Conservation (phyloP, 768 basidiomycete genomes). For the Agrocybe praecox region DNA sequence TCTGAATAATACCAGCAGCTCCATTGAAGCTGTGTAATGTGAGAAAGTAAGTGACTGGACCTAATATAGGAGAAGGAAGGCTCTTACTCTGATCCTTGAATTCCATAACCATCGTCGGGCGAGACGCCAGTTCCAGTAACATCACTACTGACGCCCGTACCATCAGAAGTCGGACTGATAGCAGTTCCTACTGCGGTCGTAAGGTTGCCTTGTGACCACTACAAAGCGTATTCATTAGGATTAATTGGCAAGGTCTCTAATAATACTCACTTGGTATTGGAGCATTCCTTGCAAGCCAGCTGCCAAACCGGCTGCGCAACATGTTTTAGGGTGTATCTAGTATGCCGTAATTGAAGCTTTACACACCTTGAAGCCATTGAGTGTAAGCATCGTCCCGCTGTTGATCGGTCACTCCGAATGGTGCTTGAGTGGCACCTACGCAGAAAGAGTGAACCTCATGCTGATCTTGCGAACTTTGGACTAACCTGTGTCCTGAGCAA, state of each 20-base stretch:
- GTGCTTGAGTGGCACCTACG: slow-evolving; percentile 20
- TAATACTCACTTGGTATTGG: slow-evolving; percentile 44
- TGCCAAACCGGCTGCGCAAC: slow-evolving; percentile 36
- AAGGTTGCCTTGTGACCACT: slow-evolving; percentile 61
- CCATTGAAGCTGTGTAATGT: slow-evolving; percentile 24
- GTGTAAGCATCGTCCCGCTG: slow-evolving; percentile 56
- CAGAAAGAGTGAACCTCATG: not conserved
- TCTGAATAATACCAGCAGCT: slow-evolving; percentile 31
- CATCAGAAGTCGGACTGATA: slow-evolving; percentile 34
- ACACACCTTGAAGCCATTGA: slow-evolving; percentile 53
- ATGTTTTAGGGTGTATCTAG: slow-evolving; percentile 3
- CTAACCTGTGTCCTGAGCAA: slow-evolving; percentile 29
- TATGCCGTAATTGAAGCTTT: not conserved
- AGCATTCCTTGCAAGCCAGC: slow-evolving; percentile 45
- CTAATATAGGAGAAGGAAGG: not conserved
- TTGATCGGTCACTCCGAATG: slow-evolving; percentile 53
- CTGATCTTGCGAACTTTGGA: not conserved
- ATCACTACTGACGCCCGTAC: slow-evolving; percentile 31
- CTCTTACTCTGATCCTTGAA: slow-evolving; percentile 40
- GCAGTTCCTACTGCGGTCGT: slow-evolving; percentile 48
- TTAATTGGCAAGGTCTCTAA: not conserved
- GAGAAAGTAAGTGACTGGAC: not conserved
- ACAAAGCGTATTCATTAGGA: slow-evolving; percentile 26
- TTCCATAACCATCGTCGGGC: slow-evolving; percentile 68
- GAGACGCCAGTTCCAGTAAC: slow-evolving; percentile 47